Conservation (phyloP, 169 alveolate species). For the Plasmodium inui region DNA sequence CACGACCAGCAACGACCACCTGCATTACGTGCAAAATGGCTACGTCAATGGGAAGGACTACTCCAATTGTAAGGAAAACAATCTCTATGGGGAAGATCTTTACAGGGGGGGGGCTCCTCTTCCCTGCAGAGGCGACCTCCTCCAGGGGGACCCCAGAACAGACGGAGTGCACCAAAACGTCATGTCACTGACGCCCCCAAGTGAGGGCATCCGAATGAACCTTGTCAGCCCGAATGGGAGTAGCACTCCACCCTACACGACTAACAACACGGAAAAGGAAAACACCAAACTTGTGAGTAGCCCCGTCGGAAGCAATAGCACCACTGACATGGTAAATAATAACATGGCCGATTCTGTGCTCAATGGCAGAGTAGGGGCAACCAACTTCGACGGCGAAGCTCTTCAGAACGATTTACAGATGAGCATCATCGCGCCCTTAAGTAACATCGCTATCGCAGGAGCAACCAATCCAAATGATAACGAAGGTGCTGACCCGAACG, state of each 20-base stretch:
- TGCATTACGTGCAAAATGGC: neutral
- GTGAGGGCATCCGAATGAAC: neutral
- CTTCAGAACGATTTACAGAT: neutral
- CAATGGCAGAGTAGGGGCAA: neutral
- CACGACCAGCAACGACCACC: neutral
- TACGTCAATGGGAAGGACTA: neutral
- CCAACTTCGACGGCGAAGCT: neutral
- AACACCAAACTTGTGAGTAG: neutral
- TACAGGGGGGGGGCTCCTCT: neutral
- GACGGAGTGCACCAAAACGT: neutral
- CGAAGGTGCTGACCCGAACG: neutral
- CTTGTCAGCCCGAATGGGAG: neutral
- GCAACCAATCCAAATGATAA: neutral
- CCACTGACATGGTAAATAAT: slow-evolving; percentile 14
- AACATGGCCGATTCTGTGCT: neutral
- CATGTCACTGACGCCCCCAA: neutral
- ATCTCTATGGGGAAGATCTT: neutral
- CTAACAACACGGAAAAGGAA: neutral
- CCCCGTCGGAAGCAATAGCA: neutral
- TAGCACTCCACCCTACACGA: neutral
- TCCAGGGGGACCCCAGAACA: neutral
- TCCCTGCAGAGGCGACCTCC: neutral
- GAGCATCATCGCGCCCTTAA: neutral
- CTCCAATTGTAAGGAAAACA: neutral
- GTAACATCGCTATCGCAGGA: neutral